A percentile compares a stretch with the other conserved stretches of the same genome.
Evolutionary conservation across 257 asterid genomes (phyloP).

Genomic region (Nicotiana noctiflora): DNA sequence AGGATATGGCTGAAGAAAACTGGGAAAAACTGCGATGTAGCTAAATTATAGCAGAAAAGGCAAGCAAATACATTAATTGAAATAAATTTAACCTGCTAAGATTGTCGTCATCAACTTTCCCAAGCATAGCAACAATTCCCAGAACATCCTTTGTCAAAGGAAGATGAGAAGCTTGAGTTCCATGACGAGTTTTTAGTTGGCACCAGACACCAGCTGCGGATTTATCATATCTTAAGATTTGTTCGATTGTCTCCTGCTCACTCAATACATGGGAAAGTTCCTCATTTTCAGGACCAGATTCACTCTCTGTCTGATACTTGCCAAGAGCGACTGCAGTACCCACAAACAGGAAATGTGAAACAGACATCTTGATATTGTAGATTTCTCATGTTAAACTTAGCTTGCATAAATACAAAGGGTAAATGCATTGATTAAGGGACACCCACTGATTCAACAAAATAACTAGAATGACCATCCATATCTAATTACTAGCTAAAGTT

Average conservation of each 20-base stretch:
- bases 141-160: constrained; percentile 47
- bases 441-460: neutral
- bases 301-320: constrained; percentile 36
- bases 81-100: constrained; percentile 63
- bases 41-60: neutral
- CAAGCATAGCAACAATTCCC: constrained; percentile 75
- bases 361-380: neutral
- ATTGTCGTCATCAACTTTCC: constrained; percentile 52
- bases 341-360: neutral
- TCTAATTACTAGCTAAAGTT: neutral
- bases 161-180: constrained; percentile 36
- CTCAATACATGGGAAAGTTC: constrained; percentile 19
- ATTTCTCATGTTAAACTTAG: neutral
- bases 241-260: constrained; percentile 40
- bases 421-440: neutral
- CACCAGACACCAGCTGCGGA: constrained; percentile 63
- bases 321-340: constrained; percentile 46
- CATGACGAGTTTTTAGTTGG: constrained; percentile 34
- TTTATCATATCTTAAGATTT: constrained; percentile 40
- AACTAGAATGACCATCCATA: neutral
- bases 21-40: neutral
- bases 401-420: neutral
- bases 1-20: neutral
- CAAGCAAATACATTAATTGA: constrained; percentile 10
- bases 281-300: constrained; percentile 21